Evolutionary conservation across 2,329 filamentous ascomycete genomes (phyloP).

Genomic region (Calonectria multiphialidica): DNA sequence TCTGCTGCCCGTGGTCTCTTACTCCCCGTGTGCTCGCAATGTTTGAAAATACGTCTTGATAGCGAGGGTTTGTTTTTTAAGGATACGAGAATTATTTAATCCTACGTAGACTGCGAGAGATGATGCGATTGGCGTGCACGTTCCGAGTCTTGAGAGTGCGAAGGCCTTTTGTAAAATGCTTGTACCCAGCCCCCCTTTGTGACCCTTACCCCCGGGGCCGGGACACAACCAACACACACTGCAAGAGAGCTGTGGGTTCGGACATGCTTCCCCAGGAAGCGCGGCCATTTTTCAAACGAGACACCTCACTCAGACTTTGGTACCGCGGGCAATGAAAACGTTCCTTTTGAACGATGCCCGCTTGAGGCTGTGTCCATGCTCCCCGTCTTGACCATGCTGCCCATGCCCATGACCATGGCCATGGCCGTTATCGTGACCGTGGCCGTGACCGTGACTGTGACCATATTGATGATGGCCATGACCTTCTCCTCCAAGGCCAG

Average conservation of each 20-base stretch:
- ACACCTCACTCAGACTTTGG: slow-evolving; percentile 48
- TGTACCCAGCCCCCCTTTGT: neutral
- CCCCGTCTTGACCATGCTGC: neutral
- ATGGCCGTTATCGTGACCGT: slow-evolving; percentile 30
- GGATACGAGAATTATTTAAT: neutral
- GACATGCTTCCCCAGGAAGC: neutral
- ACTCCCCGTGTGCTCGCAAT: neutral
- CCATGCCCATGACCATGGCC: slow-evolving; percentile 28
- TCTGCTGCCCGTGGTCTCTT: neutral
- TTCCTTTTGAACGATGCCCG: slow-evolving; percentile 13
- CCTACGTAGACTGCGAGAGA: neutral
- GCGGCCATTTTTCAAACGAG: neutral
- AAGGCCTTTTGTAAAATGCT: neutral
- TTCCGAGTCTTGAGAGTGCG: neutral
- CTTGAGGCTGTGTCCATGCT: neutral
- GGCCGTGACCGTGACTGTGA: neutral
- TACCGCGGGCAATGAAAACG: slow-evolving; percentile 63
- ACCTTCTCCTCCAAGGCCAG: slow-evolving; percentile 19
- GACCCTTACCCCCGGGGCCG: neutral
- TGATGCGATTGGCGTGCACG: neutral
- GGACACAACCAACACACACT: neutral
- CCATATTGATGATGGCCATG: neutral
- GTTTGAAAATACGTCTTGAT: neutral
- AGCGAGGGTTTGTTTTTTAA: neutral
- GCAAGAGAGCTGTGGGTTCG: neutral